Evolutionary conservation across 768 basidiomycete species (phyloP).

Genomic region (Suillus subalutaceus): DNA sequence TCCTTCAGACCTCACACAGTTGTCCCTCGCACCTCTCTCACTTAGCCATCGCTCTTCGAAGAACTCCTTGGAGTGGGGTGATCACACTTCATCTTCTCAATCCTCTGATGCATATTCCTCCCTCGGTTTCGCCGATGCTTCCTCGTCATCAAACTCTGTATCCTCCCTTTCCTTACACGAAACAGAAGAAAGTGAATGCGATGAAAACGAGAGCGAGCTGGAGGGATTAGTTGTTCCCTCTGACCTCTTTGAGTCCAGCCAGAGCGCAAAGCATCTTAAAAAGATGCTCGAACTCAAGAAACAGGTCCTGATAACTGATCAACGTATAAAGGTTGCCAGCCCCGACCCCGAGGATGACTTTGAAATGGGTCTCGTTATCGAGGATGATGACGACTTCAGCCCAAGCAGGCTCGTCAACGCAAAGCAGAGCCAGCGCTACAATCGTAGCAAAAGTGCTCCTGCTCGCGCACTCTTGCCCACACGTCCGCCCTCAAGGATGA

Average conservation of each 20-base stretch:
- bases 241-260: constrained; percentile 73
- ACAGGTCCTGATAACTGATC: constrained; percentile 56
- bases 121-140: constrained; percentile 72
- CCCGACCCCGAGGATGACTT: constrained; percentile 84
- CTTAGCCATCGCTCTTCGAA: constrained; percentile 80
- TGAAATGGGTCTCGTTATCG: constrained; percentile 81
- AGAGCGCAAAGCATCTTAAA: constrained; percentile 53
- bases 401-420: constrained; percentile 68
- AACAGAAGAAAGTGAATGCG: constrained; percentile 70
- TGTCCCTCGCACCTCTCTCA: constrained; percentile 79
- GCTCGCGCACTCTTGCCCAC: constrained; percentile 48
- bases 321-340: constrained; percentile 51
- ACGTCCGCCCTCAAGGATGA: constrained; percentile 67
- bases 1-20: constrained; percentile 76
- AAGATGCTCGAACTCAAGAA: constrained; percentile 58
- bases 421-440: constrained; percentile 47
- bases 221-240: constrained; percentile 82
- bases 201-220: constrained; percentile 72
- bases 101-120: constrained; percentile 88
- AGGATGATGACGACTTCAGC: constrained; percentile 81
- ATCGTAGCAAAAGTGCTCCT: constrained; percentile 65
- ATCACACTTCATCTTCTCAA: constrained; percentile 78
- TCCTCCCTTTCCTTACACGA: constrained; percentile 67
- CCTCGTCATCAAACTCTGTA: constrained; percentile 71
- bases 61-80: constrained; percentile 83